phyloP scores from a whole-genome alignment of 116 monocot genomes.

The Phalaenopsis hybrid region DNA sequence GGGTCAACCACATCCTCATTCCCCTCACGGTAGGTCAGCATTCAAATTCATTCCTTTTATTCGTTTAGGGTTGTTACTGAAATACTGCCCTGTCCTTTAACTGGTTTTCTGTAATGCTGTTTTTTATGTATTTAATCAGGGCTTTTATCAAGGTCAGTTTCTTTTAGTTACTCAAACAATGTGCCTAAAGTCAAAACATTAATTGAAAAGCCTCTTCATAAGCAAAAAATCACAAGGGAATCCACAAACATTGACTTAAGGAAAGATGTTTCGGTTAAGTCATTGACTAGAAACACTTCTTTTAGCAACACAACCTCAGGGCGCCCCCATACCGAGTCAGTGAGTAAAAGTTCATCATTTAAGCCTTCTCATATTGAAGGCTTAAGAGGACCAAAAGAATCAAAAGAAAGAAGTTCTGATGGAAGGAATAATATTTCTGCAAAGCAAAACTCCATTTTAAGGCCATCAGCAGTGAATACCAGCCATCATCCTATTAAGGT shows the following conservation, averaged over 20 bases:
- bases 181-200: slow-evolving; percentile 37
- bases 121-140: slow-evolving; percentile 20
- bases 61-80: not conserved
- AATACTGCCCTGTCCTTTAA: not conserved
- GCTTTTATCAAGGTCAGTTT: slow-evolving; percentile 26
- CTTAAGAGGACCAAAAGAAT: slow-evolving; percentile 4
- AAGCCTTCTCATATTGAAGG: slow-evolving; percentile 12
- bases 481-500: slow-evolving; percentile 2
- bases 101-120: not conserved
- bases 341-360: not conserved
- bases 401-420: slow-evolving; percentile 9
- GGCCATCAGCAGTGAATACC: not conserved
- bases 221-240: slow-evolving; percentile 14
- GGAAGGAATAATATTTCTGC: slow-evolving; percentile 18
- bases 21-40: slow-evolving; percentile 43
- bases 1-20: slow-evolving; percentile 17
- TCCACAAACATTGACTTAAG: slow-evolving; percentile 10
- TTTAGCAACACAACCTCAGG: slow-evolving; percentile 12
- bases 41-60: not conserved
- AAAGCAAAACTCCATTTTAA: not conserved
- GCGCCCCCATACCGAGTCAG: slow-evolving; percentile 3
- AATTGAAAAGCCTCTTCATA: slow-evolving; percentile 13
- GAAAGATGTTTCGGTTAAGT: slow-evolving; percentile 13
- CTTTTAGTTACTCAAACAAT: slow-evolving; percentile 22
- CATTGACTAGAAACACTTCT: slow-evolving; percentile 25